phyloP scores from a whole-genome alignment of 805 yeast genomes.

The Candida methanosorbosa region DNA sequence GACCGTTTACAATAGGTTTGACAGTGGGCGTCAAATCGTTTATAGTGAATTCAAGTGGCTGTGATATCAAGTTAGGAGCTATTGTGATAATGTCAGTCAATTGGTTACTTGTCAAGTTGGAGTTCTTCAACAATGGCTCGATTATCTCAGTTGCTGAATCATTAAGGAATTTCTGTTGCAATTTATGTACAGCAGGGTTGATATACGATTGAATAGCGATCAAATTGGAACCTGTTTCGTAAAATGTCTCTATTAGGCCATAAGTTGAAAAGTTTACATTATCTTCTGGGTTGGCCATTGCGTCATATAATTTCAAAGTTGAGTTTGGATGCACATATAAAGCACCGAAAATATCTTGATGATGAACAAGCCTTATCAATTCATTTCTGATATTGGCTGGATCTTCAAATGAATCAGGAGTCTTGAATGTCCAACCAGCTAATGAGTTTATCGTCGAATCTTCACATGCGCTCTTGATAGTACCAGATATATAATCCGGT shows the following conservation, averaged over 20 bases:
- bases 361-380: conserved; percentile 36
- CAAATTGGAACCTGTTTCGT: conserved; percentile 57
- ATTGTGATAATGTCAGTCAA: conserved; percentile 1
- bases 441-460: conserved; percentile 7
- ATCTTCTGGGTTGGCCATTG: conserved; percentile 24
- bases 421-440: conserved; percentile 14
- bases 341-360: conserved; percentile 53
- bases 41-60: conserved; percentile 19
- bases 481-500: conserved; percentile 22
- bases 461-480: conserved; percentile 14
- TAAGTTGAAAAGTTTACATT: conserved; percentile 8
- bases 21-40: conserved; percentile 43
- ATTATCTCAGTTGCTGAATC: conserved; percentile 7
- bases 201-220: conserved; percentile 34
- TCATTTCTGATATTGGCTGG: conserved; percentile 22
- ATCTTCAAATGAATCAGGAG: conserved; percentile 9
- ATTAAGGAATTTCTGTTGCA: conserved; percentile 23
- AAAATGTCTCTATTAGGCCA: conserved; percentile 32
- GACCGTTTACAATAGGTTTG: conserved; percentile 45
- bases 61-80: conserved; percentile 1
- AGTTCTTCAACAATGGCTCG: conserved; percentile 1
- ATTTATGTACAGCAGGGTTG: conserved; percentile 25
- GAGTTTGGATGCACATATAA: conserved; percentile 44
- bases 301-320: conserved; percentile 29
- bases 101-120: conserved; percentile 1